These are phyloP conservation scores for Acorus calamus DNA, from an alignment of 106 monocot species.

Conservation along the genomic window DNA sequence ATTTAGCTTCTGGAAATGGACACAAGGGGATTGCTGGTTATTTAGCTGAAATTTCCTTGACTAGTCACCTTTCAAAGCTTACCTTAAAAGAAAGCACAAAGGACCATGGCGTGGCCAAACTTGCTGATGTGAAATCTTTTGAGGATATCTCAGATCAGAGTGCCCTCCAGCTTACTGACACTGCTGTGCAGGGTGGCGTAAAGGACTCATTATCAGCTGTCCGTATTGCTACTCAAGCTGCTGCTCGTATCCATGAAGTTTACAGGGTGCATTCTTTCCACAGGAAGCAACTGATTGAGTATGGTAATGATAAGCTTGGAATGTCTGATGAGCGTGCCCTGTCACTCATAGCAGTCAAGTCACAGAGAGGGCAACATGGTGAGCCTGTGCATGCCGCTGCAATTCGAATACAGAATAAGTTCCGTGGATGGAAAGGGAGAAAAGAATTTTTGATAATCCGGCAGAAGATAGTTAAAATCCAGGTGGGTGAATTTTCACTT, in stretches of 20 bases:
- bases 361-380: constrained; percentile 32
- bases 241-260: constrained; percentile 82
- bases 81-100: constrained; percentile 47
- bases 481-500: constrained; percentile 32
- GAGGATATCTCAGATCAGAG: constrained; percentile 27
- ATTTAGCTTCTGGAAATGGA: constrained; percentile 84
- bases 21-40: constrained; percentile 97
- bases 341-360: constrained; percentile 46
- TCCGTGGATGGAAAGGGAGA: constrained; percentile 96
- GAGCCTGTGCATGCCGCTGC: constrained; percentile 63
- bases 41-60: constrained; percentile 78
- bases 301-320: constrained; percentile 39
- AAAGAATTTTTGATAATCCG: constrained; percentile 73
- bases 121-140: constrained; percentile 17
- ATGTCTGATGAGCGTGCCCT: constrained; percentile 64
- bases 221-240: constrained; percentile 76
- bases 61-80: constrained; percentile 58
- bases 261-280: constrained; percentile 86
- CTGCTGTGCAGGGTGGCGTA: constrained; percentile 32
- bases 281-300: constrained; percentile 62
- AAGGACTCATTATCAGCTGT: constrained; percentile 69
- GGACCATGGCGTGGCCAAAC: constrained; percentile 16
- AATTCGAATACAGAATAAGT: constrained; percentile 82
- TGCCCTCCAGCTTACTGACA: constrained; percentile 12
- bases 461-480: constrained; percentile 85